Evolutionary conservation across 352 stramenopile genomes (phyloP).

Genomic region (Pythium brachiatum): DNA sequence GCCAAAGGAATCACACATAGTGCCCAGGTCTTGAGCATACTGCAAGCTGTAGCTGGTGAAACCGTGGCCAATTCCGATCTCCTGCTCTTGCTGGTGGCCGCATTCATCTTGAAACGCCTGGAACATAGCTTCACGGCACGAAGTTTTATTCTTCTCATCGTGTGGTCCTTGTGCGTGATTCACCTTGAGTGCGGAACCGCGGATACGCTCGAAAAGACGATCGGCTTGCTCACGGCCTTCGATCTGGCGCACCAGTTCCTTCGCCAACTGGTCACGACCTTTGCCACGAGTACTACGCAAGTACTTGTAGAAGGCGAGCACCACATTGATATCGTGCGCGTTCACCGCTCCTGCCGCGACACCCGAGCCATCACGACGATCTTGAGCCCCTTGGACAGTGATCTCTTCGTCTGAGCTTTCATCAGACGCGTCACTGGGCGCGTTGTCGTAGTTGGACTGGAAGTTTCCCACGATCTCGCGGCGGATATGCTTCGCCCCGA

Average conservation of each 20-base stretch:
- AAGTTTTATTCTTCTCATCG: not conserved
- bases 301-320: constrained; percentile 79
- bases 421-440: constrained; percentile 1
- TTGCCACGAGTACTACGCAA: constrained; percentile 43
- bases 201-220: constrained; percentile 53
- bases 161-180: constrained; percentile 2
- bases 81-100: not conserved
- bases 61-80: constrained; percentile 30
- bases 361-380: not conserved
- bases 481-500: constrained; percentile 52
- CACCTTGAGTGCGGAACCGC: not conserved
- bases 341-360: constrained; percentile 39
- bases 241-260: constrained; percentile 42
- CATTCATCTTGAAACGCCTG: constrained; percentile 23
- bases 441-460: constrained; percentile 71
- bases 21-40: constrained; percentile 32
- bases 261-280: constrained; percentile 34
- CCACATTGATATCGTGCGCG: constrained; percentile 66
- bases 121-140: constrained; percentile 20
- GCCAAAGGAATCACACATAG: constrained; percentile 20
- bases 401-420: constrained; percentile 17
- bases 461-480: constrained; percentile 85
- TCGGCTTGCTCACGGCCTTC: constrained; percentile 49
- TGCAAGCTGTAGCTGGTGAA: constrained; percentile 73
- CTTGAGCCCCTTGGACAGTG: constrained; percentile 1